Percentiles rank a stretch among this genome's conserved stretches.
Evolutionary conservation across 805 yeast species (phyloP).

Genomic region (Vanderwaltozyma verrucispora): DNA sequence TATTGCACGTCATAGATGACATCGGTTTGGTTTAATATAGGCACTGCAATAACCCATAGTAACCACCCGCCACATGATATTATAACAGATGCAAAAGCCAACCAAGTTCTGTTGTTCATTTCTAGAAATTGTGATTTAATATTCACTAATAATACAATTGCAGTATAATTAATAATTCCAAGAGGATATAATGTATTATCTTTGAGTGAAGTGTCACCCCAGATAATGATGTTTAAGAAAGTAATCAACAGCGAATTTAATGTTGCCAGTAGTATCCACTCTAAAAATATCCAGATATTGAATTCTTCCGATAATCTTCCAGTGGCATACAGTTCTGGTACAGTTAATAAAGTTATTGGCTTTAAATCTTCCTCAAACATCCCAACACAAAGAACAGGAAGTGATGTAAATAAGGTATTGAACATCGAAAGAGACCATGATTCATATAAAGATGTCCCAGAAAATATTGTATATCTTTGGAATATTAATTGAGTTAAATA

Average conservation of each 20-base stretch:
- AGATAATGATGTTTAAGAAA: conserved; percentile 53
- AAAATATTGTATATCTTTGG: conserved; percentile 77
- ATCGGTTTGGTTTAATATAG: conserved; percentile 49
- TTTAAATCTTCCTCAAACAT: conserved; percentile 86
- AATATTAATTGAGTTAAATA: conserved; percentile 81
- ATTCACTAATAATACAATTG: conserved; percentile 62
- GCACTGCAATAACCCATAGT: conserved; percentile 70
- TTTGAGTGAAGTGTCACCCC: conserved; percentile 56
- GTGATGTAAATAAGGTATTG: conserved; percentile 87
- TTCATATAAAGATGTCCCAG: conserved; percentile 90
- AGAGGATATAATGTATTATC: conserved; percentile 78
- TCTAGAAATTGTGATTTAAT: conserved; percentile 73
- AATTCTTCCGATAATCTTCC: conserved; percentile 72
- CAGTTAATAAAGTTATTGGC: conserved; percentile 80
- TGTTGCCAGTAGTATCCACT: conserved; percentile 74
- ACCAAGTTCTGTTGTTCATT: conserved; percentile 61
- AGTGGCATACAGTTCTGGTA: conserved; percentile 76
- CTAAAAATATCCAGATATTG: conserved; percentile 54
- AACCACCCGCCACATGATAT: conserved; percentile 80
- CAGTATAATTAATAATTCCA: conserved; percentile 68
- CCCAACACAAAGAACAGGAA: conserved; percentile 89
- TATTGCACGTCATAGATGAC: conserved; percentile 56
- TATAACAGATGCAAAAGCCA: conserved; percentile 53
- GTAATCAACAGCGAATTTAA: conserved; percentile 61
- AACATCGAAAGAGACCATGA: conserved; percentile 97